A percentile compares a stretch with the other conserved stretches of the same genome.
Evolutionary conservation across 495 filamentous ascomycete species (phyloP).

Genomic region (Extremus antarcticus): DNA sequence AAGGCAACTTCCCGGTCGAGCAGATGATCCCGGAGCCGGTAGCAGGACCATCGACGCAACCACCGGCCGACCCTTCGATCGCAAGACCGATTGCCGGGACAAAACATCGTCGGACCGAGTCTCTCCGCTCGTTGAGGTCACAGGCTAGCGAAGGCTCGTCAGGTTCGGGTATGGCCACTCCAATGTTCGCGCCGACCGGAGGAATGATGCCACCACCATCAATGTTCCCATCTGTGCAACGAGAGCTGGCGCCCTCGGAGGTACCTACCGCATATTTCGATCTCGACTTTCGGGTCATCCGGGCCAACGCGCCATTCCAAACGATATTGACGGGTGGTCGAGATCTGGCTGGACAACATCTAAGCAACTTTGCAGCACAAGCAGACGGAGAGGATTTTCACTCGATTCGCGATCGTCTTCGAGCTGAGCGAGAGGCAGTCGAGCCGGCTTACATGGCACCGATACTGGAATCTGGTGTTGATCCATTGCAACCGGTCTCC

Average conservation of each 20-base stretch:
- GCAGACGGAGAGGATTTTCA: constrained; percentile 19
- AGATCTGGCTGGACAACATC: constrained; percentile 23
- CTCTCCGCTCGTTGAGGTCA: constrained; percentile 10
- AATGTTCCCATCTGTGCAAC: background rate
- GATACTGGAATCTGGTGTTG: constrained; percentile 24
- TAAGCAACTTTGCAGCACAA: constrained; percentile 23
- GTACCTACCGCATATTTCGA: constrained; percentile 25
- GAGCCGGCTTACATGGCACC: constrained; percentile 35
- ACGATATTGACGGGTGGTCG: constrained; percentile 21
- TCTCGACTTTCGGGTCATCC: constrained; percentile 30
- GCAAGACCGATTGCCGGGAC: constrained; percentile 1
- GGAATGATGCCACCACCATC: constrained; percentile 2
- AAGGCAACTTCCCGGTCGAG: constrained; percentile 37
- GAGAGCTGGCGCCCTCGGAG: constrained; percentile 1
- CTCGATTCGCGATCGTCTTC: constrained; percentile 23
- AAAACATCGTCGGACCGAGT: constrained; percentile 9
- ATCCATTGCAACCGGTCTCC: constrained; percentile 9
- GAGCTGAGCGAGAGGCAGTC: constrained; percentile 28
- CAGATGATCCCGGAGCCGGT: background rate
- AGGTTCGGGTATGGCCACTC: background rate
- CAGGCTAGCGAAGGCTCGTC: constrained; percentile 14
- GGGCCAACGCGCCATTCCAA: constrained; percentile 28
- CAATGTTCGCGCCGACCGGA: background rate
- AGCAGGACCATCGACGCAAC: background rate
- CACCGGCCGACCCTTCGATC: background rate